phyloP scores from a whole-genome alignment of 306 rosid genomes.

The Vigna trinervia region DNA sequence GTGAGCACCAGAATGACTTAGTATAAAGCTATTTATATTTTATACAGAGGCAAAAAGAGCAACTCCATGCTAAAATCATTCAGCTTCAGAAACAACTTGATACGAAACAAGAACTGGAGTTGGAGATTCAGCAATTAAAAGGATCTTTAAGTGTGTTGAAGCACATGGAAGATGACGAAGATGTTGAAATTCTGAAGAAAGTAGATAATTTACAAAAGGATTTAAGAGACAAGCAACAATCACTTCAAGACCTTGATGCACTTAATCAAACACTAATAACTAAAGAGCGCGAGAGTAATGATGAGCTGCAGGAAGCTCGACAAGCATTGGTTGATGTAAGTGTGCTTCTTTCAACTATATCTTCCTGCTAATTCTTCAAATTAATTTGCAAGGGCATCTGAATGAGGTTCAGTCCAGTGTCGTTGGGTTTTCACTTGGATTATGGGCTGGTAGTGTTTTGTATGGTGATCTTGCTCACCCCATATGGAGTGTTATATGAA shows the following conservation, averaged over 20 bases:
- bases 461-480: conserved; percentile 24
- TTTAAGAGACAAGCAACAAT: conserved; percentile 79
- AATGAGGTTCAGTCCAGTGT: conserved; percentile 31
- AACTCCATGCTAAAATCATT: conserved; percentile 82
- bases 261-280: conserved; percentile 73
- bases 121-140: conserved; percentile 88
- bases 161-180: conserved; percentile 91
- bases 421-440: conserved; percentile 18
- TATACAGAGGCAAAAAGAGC: conserved; percentile 83
- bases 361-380: conserved; percentile 33
- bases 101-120: conserved; percentile 83
- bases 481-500: background rate
- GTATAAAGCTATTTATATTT: conserved; percentile 48
- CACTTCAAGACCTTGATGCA: conserved; percentile 67
- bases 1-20: conserved; percentile 34
- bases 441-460: background rate
- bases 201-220: conserved; percentile 67
- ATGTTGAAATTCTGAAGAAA: conserved; percentile 81
- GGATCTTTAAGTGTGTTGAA: conserved; percentile 81
- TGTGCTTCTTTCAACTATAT: conserved; percentile 34
- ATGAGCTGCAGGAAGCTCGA: conserved; percentile 92
- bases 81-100: conserved; percentile 80
- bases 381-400: conserved; percentile 40
- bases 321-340: conserved; percentile 81
- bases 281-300: conserved; percentile 84